Conservation (phyloP, 352 stramenopile genomes). For the Globisporangium canariense region DNA sequence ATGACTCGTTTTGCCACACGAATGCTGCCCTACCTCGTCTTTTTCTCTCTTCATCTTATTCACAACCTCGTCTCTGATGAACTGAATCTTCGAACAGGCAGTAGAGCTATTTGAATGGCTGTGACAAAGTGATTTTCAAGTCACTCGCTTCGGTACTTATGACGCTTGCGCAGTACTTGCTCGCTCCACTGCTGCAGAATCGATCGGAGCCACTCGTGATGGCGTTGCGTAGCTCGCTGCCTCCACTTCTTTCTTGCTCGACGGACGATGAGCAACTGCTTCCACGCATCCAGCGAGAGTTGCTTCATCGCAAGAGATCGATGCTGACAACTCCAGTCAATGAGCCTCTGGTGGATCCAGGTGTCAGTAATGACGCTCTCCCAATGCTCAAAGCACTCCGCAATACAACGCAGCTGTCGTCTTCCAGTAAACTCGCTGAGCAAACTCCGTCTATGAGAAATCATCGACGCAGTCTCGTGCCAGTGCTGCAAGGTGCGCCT, state of each 20-base stretch:
- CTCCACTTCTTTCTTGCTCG: constrained; percentile 6
- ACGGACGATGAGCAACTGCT: constrained; percentile 15
- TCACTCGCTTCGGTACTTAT: too few relatives aligned
- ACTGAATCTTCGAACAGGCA: too few relatives aligned
- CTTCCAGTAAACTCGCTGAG: constrained; percentile 15
- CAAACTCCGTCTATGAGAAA: not conserved
- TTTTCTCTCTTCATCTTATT: too few relatives aligned
- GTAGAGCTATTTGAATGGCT: too few relatives aligned
- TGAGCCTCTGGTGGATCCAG: constrained; percentile 33
- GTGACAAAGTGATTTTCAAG: too few relatives aligned
- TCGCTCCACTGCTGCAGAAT: constrained; percentile 8
- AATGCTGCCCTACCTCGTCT: too few relatives aligned
- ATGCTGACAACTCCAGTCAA: constrained; percentile 21
- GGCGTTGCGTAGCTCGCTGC: constrained; percentile 6
- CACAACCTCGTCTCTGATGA: too few relatives aligned
- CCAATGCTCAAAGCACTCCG: constrained; percentile 34
- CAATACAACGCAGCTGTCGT: constrained; percentile 13
- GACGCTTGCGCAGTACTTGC: not conserved
- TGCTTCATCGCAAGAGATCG: constrained; percentile 1
- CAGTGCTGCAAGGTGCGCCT: constrained; percentile 1
- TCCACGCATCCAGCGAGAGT: constrained; percentile 18
- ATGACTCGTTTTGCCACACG: too few relatives aligned
- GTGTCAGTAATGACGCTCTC: constrained; percentile 48
- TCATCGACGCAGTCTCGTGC: not conserved
- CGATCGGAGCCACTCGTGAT: not conserved